Base-by-base conservation (phyloP, 2,329 filamentous ascomycete genomes). In the Pestalotiopsis sp. region DNA sequence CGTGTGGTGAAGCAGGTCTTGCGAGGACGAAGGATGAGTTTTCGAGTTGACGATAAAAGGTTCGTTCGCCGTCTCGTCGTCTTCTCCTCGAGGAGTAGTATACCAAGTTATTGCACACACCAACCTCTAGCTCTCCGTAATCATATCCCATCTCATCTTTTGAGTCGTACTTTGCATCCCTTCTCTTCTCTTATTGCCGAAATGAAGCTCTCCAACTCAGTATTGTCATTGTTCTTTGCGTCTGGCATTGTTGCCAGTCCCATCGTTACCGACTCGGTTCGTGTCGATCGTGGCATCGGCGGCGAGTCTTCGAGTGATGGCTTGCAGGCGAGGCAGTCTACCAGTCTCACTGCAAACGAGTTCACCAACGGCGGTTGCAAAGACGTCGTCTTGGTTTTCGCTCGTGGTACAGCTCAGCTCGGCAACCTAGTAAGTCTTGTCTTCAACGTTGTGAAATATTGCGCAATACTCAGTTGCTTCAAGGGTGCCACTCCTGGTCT, bases 371-470 rank as follows among this genome's bases (percentile, higher is more conserved):
- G 79, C 2, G 71, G 73, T 5, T 83, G 81, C 69, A 76, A 77
- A 23, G 71, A 74, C 20, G 75, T 81, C 3, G 80, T 79, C 36
- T 79, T 83, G 52, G 78, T 83, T 65, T 82, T 78, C 61, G 81
- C 81, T 2, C 79, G 81, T 25, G 81, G 79, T 1, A 81, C 79
- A 2, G 79, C 77, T 13, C 81, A 83, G 65, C 68, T 74, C 1
- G 81, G 81, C 59, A 82, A 82, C 65, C 74, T 81, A 68, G 80
- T 81, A 63, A 67, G 82, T 77, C 5, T 14, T 6, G n/a, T 39
- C 49, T 39, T 25, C 20, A 1, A 13, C 23, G 58, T 12, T 3
- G 23, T 31, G 17, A n/a, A 41, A 23, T 65, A 3, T 1, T n/a
- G 31, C 31, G 31, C 25, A n/a, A 38, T 14, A 58, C 25, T 65